Percentiles rank a stretch among this genome's conserved stretches.
phyloP scores from a whole-genome alignment of 257 asterid species.

The Nemophila menziesii region DNA sequence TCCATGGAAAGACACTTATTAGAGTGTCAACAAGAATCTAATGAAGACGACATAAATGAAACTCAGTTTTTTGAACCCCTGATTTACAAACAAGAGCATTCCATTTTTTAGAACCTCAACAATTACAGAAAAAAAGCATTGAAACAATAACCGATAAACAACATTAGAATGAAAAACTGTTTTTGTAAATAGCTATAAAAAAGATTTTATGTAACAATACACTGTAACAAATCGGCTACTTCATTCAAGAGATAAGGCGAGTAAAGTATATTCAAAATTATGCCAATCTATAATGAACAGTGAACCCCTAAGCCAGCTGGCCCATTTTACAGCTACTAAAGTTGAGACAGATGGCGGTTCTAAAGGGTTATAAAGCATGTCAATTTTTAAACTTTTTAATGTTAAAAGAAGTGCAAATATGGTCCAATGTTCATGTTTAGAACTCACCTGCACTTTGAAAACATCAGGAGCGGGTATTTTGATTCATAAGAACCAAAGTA shows the following conservation, averaged over 20 bases:
- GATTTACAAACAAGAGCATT: no score
- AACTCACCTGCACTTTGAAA: conserved; percentile 83
- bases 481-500: conserved; percentile 80
- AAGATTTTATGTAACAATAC: no score
- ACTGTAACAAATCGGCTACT: conserved; percentile 59
- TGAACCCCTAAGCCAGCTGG: conserved; percentile 71
- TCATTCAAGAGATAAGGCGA: conserved; percentile 76
- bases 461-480: conserved; percentile 87
- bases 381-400: conserved; percentile 4
- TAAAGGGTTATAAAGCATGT: conserved; percentile 27
- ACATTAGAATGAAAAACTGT: no score
- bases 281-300: conserved; percentile 87
- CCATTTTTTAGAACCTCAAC: no score
- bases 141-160: no score
- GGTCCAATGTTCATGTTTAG: conserved; percentile 1
- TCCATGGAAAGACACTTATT: no score
- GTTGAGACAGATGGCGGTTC: conserved; percentile 99
- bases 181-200: no score
- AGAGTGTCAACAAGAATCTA: no score
- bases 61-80: no score
- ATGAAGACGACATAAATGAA: no score
- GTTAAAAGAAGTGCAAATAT: no score
- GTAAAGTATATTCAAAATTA: conserved; percentile 83
- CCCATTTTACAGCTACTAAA: conserved; percentile 83
- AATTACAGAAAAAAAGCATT: no score